Conservation (phyloP, 1,284 basidiomycete species). For the Gymnopus androsaceus region DNA sequence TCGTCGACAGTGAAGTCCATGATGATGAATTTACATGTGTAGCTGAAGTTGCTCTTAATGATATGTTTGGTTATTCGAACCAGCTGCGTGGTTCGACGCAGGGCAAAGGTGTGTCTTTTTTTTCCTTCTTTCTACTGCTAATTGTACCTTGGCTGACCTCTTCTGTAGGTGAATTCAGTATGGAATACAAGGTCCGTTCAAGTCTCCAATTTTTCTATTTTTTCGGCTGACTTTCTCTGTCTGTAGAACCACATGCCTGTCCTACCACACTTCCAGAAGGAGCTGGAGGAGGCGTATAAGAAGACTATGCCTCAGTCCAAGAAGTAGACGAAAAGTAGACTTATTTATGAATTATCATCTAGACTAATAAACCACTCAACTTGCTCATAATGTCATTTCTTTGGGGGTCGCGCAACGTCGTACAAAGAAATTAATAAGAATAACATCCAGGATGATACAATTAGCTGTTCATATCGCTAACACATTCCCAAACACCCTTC, state of each 20-base stretch:
- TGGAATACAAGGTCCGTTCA: slow-evolving; percentile 86
- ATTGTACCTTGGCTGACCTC: neutral
- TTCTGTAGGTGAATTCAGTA: slow-evolving; percentile 77
- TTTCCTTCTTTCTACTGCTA: neutral
- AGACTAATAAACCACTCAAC: too few species aligned
- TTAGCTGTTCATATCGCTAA: slow-evolving; percentile 88
- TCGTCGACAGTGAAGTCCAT: slow-evolving; percentile 94
- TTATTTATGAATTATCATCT: neutral
- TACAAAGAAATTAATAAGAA: too few species aligned
- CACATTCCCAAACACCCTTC: slow-evolving; percentile 94
- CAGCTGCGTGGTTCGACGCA: slow-evolving; percentile 93
- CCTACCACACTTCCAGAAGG: slow-evolving; percentile 85
- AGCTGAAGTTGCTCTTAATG: slow-evolving; percentile 94
- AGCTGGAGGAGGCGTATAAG: slow-evolving; percentile 72
- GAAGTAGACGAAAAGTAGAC: slow-evolving; percentile 52
- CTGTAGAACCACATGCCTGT: slow-evolving; percentile 78
- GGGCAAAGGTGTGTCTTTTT: slow-evolving; percentile 71
- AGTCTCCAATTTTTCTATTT: neutral
- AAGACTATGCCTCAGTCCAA: slow-evolving; percentile 52
- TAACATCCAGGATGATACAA: too few species aligned
- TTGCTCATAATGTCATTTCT: too few species aligned
- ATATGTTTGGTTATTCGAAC: slow-evolving; percentile 98
- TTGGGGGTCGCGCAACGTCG: too few species aligned
- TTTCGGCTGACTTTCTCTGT: slow-evolving; percentile 12
- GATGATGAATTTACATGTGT: slow-evolving; percentile 95